phyloP scores from a whole-genome alignment of 352 stramenopile species.

The Phytophthora tubulina region DNA sequence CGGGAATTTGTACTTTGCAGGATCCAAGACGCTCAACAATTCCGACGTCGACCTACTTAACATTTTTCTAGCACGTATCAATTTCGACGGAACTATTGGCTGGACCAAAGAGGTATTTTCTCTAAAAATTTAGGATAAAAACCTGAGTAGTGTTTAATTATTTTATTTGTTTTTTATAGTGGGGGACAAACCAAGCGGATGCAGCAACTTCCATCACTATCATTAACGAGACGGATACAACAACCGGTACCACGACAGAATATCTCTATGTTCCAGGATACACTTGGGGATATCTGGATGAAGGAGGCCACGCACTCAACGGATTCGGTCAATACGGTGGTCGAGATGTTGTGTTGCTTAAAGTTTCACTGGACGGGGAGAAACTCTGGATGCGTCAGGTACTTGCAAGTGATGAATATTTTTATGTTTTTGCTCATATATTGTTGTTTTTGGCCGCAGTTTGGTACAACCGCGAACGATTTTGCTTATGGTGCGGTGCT shows the following conservation, averaged over 20 bases:
- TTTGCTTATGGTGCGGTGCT: slow-evolving; percentile 62
- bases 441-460: slow-evolving; percentile 36
- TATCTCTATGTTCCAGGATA: slow-evolving; percentile 71
- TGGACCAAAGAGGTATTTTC: slow-evolving; percentile 62
- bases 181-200: slow-evolving; percentile 61
- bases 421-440: not conserved
- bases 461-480: slow-evolving; percentile 72
- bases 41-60: slow-evolving; percentile 47
- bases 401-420: not conserved
- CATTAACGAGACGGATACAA: slow-evolving; percentile 53
- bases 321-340: slow-evolving; percentile 75
- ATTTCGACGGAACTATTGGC: slow-evolving; percentile 50
- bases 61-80: slow-evolving; percentile 64
- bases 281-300: slow-evolving; percentile 80
- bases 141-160: not conserved
- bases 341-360: slow-evolving; percentile 74
- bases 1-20: slow-evolving; percentile 73
- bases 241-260: slow-evolving; percentile 22
- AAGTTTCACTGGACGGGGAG: slow-evolving; percentile 54
- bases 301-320: slow-evolving; percentile 73
- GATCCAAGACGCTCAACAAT: slow-evolving; percentile 49
- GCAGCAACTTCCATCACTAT: slow-evolving; percentile 64
- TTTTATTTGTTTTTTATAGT: slow-evolving; percentile 37
- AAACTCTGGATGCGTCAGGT: slow-evolving; percentile 81
- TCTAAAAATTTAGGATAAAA: not conserved